Base-by-base conservation (phyloP, 2,329 filamentous ascomycete genomes). In the Nigrospora oryzae region DNA sequence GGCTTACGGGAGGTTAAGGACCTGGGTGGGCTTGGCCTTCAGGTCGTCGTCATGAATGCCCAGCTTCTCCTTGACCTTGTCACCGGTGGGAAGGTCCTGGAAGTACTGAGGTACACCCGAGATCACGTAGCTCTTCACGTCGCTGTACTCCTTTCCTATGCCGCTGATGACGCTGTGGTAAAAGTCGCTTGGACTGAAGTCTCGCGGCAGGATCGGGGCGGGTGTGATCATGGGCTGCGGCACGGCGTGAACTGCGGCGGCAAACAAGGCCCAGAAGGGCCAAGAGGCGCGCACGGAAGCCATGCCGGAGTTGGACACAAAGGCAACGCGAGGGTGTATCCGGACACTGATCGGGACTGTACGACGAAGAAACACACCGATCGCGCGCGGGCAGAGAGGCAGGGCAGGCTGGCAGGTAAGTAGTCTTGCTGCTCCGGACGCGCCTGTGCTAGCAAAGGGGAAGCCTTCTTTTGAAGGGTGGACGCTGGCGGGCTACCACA, bases 61-160 rank as follows among this genome's bases (percentile, higher is more conserved):
- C 5, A 86, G 68, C 33, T 74, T 77, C 51, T 75, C 81, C 56
- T 76, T 63, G 2, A 87, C 84, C 7, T 68, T 65, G 36, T 67
- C 67, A 33, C 79, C 81, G 3, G 75, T 81, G 1, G 84, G 83
- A 34, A 88, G 75, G 52, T 74, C 71, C 45, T 82, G 74, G 60
- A 84, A 85, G 66, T 75, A 87, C 46, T 84, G 74, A 2, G 83
- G 79, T 1, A 88, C 70, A 17, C 81, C 81, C 3, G 76, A 80
- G 2, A 75, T 74, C 35, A 84, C 71, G 48, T 78, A 83, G 12
- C 73, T 75, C 12, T 80, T 78, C 35, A 81, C 66, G 23, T 69
- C 69, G 38, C 73, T 75, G 33, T 81, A 66, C 19, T 69, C 69
- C 36, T 73, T 75, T 35, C 75, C 78, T 2, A 84, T 57, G 10